phyloP scores from a whole-genome alignment of 140 eudicot genomes.

The Ambrosia hybrid region DNA sequence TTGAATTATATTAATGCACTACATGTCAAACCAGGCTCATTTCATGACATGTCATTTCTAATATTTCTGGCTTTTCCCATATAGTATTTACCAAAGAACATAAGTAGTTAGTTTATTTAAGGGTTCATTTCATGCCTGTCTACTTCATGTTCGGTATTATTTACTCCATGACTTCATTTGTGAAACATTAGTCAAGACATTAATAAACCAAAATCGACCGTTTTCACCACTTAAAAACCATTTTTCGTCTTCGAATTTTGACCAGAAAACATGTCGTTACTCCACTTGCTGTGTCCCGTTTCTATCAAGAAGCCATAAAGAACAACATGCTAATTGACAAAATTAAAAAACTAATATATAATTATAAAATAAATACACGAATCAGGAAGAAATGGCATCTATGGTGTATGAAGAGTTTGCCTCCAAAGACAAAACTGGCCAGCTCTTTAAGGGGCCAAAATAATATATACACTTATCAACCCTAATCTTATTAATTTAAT shows the following conservation, averaged over 20 bases:
- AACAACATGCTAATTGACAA: constrained; percentile 17
- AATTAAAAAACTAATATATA: not conserved
- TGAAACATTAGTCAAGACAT: constrained; percentile 19
- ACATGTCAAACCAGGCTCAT: constrained; percentile 32
- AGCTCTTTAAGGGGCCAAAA: constrained; percentile 51
- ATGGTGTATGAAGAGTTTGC: constrained; percentile 33
- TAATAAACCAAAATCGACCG: constrained; percentile 16
- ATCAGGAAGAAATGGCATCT: constrained; percentile 26
- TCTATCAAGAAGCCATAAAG: constrained; percentile 10
- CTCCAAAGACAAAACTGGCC: constrained; percentile 72
- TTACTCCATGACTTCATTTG: constrained; percentile 18
- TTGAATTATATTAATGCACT: constrained; percentile 23
- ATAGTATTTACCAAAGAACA: constrained; percentile 16
- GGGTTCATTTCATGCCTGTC: constrained; percentile 38
- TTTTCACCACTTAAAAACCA: too few species aligned
- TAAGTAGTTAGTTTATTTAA: constrained; percentile 22
- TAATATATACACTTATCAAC: constrained; percentile 25
- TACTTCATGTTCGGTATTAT: constrained; percentile 24
- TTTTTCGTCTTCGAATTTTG: too few species aligned
- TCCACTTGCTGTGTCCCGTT: too few species aligned
- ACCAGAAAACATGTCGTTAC: too few species aligned
- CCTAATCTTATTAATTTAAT: constrained; percentile 18
- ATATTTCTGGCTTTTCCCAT: constrained; percentile 17
- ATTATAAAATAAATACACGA: not conserved
- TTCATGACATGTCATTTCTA: constrained; percentile 15